Conservation (phyloP, 768 basidiomycete species). For the Scleroderma citrinum region DNA sequence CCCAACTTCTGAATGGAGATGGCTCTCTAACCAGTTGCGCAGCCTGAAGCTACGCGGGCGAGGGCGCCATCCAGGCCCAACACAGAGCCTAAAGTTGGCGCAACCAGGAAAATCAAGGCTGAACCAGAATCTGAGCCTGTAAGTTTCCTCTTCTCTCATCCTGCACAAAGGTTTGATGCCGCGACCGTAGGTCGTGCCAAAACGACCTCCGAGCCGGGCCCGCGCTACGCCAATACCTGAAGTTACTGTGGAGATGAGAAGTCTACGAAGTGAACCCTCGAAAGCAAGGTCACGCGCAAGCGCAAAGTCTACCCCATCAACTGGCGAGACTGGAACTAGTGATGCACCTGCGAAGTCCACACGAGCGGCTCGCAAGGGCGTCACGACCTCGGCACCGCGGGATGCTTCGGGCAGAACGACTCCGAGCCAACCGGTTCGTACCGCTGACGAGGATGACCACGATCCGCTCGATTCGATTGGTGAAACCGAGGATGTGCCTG, state of each 20-base stretch:
- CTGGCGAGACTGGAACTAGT: background rate
- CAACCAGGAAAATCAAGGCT: constrained; percentile 3
- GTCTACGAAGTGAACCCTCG: background rate
- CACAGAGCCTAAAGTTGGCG: background rate
- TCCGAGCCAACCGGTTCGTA: background rate
- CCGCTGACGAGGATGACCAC: constrained; percentile 5
- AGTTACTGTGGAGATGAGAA: background rate
- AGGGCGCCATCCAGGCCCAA: background rate
- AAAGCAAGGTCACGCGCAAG: background rate
- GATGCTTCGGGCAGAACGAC: background rate
- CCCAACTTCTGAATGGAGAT: background rate
- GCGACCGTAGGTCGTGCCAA: background rate
- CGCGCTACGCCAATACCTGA: background rate
- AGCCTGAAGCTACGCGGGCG: background rate
- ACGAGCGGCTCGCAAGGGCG: background rate
- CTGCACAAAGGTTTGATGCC: background rate
- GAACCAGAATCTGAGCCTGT: background rate
- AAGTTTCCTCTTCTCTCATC: background rate
- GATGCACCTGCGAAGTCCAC: background rate
- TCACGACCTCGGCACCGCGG: background rate
- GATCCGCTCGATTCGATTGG: background rate
- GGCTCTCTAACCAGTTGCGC: background rate
- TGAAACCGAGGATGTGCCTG: background rate
- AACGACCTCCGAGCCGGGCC: background rate
- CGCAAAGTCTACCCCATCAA: background rate